Conservation (phyloP, 1,139 yeast genomes). For the Yamadazyma atlantica region DNA sequence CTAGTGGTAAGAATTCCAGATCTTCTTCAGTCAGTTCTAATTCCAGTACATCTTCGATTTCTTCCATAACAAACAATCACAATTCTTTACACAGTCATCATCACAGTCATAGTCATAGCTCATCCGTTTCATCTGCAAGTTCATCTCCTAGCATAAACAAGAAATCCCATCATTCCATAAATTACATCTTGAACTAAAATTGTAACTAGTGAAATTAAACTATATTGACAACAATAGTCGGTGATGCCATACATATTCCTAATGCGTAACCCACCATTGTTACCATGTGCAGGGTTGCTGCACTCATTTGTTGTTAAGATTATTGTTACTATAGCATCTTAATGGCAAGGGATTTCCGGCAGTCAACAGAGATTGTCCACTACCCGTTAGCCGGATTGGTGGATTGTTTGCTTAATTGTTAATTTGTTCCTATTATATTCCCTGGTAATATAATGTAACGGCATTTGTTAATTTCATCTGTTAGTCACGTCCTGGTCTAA, state of each 20-base stretch:
- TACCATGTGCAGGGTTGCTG: background rate
- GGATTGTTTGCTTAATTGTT: background rate
- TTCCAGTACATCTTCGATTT: conserved; percentile 6
- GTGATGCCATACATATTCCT: background rate
- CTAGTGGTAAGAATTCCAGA: conserved; percentile 5
- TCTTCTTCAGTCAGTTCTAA: conserved; percentile 8
- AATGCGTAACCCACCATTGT: background rate
- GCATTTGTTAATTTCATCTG: background rate
- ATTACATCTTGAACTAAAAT: conserved; percentile 21
- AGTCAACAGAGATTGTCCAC: background rate
- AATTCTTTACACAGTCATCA: background rate
- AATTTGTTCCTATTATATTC: background rate
- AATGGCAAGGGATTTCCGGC: conserved; percentile 1
- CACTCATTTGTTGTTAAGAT: background rate
- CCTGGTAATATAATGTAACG: background rate
- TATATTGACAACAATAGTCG: background rate
- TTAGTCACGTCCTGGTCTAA: background rate
- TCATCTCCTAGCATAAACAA: conserved; percentile 16
- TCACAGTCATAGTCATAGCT: conserved; percentile 1
- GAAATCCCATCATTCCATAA: conserved; percentile 31
- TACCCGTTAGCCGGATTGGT: too few relatives aligned
- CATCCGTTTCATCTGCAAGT: conserved; percentile 8
- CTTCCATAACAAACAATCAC: conserved; percentile 2
- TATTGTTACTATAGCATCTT: background rate
- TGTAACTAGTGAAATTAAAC: background rate